These are phyloP conservation scores for Leccinum fibrillosum DNA, from an alignment of 768 basidiomycete genomes.

Conservation along the genomic window DNA sequence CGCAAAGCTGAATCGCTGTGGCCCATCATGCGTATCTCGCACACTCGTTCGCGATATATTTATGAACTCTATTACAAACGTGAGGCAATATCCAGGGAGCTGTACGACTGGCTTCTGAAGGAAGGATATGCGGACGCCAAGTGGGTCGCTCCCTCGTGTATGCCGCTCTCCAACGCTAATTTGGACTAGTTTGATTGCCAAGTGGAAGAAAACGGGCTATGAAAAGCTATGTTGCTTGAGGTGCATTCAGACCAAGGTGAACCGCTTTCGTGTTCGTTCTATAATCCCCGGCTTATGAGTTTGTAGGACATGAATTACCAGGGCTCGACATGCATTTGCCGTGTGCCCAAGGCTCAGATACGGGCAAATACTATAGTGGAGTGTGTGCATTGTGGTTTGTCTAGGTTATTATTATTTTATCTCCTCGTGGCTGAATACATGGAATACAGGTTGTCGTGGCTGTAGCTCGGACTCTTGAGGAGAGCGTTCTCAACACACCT, in stretches of 20 bases:
- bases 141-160: conserved; percentile 45
- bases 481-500: neutral
- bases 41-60: conserved; percentile 93
- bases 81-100: conserved; percentile 86
- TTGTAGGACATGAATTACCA: conserved; percentile 97
- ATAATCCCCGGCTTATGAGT: conserved; percentile 9
- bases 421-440: conserved; percentile 11
- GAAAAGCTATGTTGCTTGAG: conserved; percentile 97
- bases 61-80: conserved; percentile 99
- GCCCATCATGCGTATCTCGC: conserved; percentile 98
- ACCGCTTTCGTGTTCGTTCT: conserved; percentile 13
- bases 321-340: conserved; percentile 96
- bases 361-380: conserved; percentile 90
- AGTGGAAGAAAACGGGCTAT: conserved; percentile 99
- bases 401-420: neutral
- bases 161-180: conserved; percentile 6
- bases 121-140: conserved; percentile 96
- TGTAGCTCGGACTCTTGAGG: conserved; percentile 83
- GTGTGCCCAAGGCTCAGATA: conserved; percentile 93
- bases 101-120: conserved; percentile 98
- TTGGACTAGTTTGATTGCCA: conserved; percentile 78
- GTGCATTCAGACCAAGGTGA: conserved; percentile 90
- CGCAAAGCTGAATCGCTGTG: conserved; percentile 89
- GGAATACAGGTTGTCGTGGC: conserved; percentile 71
- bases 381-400: conserved; percentile 94